Evolutionary conservation across 805 yeast genomes (phyloP).

Genomic region (Nakazawaea populi): DNA sequence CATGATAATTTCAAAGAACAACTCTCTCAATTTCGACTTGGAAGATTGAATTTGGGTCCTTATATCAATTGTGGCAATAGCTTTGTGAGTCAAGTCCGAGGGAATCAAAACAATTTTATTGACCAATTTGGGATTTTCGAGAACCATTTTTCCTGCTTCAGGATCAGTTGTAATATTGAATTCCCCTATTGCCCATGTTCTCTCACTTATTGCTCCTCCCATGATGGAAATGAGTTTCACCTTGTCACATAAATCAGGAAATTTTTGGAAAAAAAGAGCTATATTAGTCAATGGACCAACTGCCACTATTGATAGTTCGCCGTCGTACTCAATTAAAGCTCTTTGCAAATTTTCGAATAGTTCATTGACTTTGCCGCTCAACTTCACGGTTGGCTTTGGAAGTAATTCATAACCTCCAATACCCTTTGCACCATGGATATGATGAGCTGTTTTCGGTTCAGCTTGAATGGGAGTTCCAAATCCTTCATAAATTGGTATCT

Average conservation of each 20-base stretch:
- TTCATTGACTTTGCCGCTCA: constrained; percentile 12
- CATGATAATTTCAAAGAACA: constrained; percentile 47
- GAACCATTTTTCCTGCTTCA: constrained; percentile 56
- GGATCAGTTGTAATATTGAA: constrained; percentile 77
- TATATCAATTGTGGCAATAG: constrained; percentile 41
- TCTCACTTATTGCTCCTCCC: constrained; percentile 57
- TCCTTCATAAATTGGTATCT: constrained; percentile 63
- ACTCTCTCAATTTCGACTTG: constrained; percentile 40
- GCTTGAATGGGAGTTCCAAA: constrained; percentile 49
- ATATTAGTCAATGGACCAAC: constrained; percentile 78
- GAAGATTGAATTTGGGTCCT: constrained; percentile 30
- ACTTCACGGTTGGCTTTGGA: constrained; percentile 35
- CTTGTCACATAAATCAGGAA: constrained; percentile 47
- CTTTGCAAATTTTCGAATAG: constrained; percentile 18
- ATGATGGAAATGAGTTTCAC: constrained; percentile 57
- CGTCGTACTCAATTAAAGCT: constrained; percentile 37
- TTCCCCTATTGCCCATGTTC: constrained; percentile 39
- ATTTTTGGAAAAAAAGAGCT: constrained; percentile 44
- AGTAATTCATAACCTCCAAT: constrained; percentile 65
- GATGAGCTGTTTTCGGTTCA: constrained; percentile 45
- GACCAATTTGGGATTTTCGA: constrained; percentile 38
- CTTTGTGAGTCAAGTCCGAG: constrained; percentile 64
- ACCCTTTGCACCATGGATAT: constrained; percentile 71
- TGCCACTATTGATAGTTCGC: constrained; percentile 56
- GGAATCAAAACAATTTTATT: constrained; percentile 54